Evolutionary conservation across 441 rosid genomes (phyloP).

Genomic region (Pelargonium citronellum): DNA sequence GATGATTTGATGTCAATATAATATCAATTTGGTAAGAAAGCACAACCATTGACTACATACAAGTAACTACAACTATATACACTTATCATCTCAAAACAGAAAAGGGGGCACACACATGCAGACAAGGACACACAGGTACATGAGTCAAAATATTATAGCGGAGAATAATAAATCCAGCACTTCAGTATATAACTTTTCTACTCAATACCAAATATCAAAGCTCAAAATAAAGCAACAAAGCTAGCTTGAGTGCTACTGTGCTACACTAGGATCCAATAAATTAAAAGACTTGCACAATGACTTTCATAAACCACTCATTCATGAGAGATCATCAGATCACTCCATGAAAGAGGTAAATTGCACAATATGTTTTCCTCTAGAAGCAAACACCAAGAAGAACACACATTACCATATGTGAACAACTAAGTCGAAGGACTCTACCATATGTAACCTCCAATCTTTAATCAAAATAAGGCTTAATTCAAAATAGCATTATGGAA

Average conservation of each 20-base stretch:
- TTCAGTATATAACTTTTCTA: not conserved
- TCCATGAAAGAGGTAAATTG: not conserved
- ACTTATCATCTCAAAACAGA: no score
- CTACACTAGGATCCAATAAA: not conserved
- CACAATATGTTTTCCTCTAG: not conserved
- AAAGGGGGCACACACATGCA: no score
- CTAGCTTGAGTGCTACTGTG: not conserved
- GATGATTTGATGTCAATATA: constrained; percentile 26
- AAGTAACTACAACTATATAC: not conserved
- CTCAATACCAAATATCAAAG: not conserved
- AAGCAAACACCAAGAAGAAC: not conserved
- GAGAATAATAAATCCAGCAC: not conserved
- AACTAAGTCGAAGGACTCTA: not conserved
- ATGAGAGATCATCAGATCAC: not conserved
- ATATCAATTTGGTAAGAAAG: constrained; percentile 2
- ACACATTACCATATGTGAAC: not conserved
- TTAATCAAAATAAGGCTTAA: not conserved
- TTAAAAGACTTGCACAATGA: not conserved
- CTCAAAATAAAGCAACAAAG: constrained; percentile 1
- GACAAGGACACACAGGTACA: no score
- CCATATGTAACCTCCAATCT: not conserved
- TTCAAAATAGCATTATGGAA: no score
- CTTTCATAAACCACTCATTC: not conserved
- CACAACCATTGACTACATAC: not conserved
- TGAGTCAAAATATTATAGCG: no score